phyloP scores from a whole-genome alignment of 371 early-diverging fungal genomes.

The Mortierella sp. region DNA sequence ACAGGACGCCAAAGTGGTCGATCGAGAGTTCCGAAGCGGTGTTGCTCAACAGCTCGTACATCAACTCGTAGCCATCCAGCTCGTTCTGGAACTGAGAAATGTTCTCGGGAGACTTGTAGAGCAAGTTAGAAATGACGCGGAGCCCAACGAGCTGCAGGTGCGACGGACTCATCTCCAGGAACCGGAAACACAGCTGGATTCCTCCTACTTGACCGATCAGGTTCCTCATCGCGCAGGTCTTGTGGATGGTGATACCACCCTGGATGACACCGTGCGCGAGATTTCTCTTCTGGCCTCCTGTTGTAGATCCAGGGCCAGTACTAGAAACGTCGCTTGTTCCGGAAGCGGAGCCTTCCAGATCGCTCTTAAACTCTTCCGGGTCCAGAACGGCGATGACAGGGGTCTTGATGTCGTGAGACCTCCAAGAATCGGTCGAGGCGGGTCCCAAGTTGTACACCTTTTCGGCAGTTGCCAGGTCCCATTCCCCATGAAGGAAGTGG shows the following conservation, averaged over 20 bases:
- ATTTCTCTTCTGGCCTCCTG: constrained; percentile 5
- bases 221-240: constrained; percentile 54
- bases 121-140: constrained; percentile 58
- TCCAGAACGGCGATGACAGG: constrained; percentile 50
- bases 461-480: constrained; percentile 57
- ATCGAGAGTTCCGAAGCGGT: constrained; percentile 44
- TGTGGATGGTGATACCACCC: constrained; percentile 60
- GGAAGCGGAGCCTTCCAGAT: constrained; percentile 21
- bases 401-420: constrained; percentile 47
- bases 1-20: constrained; percentile 59
- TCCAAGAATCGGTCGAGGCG: constrained; percentile 55
- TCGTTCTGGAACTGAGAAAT: constrained; percentile 56
- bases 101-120: constrained; percentile 60
- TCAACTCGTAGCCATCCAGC: constrained; percentile 55
- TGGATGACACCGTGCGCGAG: constrained; percentile 44
- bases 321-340: background rate
- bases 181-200: constrained; percentile 58
- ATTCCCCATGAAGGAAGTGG: constrained; percentile 58
- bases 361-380: constrained; percentile 48
- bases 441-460: constrained; percentile 59
- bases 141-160: constrained; percentile 59
- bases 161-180: constrained; percentile 55
- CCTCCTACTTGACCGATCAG: constrained; percentile 58
- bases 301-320: background rate
- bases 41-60: constrained; percentile 42